These are phyloP conservation scores for Pestalotiopsis sp. DNA, from an alignment of 2,329 filamentous ascomycete genomes.

Conservation along the genomic window DNA sequence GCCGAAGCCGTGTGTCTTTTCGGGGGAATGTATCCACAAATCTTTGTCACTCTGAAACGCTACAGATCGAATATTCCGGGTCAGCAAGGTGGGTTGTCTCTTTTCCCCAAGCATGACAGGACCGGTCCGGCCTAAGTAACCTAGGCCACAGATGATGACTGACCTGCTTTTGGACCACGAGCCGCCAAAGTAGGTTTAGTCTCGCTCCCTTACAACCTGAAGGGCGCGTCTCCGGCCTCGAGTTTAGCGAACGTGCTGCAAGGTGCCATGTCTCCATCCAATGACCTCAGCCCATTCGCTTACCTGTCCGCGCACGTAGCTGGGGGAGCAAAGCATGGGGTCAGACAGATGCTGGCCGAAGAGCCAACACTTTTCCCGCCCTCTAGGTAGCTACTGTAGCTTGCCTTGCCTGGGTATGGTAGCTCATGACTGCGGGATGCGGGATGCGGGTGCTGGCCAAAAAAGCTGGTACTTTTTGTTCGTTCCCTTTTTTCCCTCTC, in stretches of 20 bases:
- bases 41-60: background rate
- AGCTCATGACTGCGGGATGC: background rate
- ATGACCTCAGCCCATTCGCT: background rate
- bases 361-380: background rate
- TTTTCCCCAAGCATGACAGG: background rate
- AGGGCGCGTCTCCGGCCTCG: conserved; percentile 2
- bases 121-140: background rate
- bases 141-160: background rate
- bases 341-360: background rate
- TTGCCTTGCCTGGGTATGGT: background rate
- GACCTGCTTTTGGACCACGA: background rate
- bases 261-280: background rate
- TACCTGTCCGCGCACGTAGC: background rate
- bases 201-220: background rate
- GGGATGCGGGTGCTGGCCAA: background rate
- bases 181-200: background rate
- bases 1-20: background rate
- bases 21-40: background rate
- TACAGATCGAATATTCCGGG: background rate
- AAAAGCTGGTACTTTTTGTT: background rate
- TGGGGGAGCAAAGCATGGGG: background rate
- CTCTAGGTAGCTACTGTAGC: background rate
- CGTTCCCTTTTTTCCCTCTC: background rate
- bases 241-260: background rate
- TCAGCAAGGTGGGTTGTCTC: background rate